phyloP scores from a whole-genome alignment of 2,329 filamentous ascomycete genomes.

The Dactylonectria macrodidyma region DNA sequence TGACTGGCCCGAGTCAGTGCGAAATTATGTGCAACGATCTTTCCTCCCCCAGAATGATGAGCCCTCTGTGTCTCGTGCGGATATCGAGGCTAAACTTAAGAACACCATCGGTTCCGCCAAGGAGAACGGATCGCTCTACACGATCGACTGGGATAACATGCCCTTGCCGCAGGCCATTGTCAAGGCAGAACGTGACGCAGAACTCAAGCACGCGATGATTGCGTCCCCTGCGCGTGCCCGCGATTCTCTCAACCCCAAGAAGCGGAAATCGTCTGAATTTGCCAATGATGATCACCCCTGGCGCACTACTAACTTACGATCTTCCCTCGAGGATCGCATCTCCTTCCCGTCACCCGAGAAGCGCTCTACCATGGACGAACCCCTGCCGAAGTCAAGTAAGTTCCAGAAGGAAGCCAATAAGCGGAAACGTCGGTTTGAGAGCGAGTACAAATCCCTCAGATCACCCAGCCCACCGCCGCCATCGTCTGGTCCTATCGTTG shows the following conservation, averaged over 20 bases:
- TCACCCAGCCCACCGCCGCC: conserved; percentile 72
- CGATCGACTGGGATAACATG: conserved; percentile 86
- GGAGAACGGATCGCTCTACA: conserved; percentile 78
- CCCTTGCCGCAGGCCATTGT: conserved; percentile 90
- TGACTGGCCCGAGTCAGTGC: conserved; percentile 87
- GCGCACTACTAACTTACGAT: conserved; percentile 76
- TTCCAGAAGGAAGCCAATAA: conserved; percentile 92
- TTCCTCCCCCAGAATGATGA: conserved; percentile 83
- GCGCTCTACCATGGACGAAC: conserved; percentile 61
- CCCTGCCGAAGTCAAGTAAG: conserved; percentile 80
- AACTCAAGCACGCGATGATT: conserved; percentile 57
- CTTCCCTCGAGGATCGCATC: conserved; percentile 81
- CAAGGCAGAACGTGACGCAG: conserved; percentile 74
- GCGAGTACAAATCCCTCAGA: conserved; percentile 70
- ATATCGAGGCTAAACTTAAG: conserved; percentile 90
- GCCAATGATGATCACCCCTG: conserved; percentile 76
- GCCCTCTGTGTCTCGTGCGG: conserved; percentile 71
- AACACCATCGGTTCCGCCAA: conserved; percentile 87
- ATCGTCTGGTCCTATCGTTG: conserved; percentile 81
- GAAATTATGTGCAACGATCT: conserved; percentile 89
- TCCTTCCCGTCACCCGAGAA: conserved; percentile 69
- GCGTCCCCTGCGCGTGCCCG: conserved; percentile 42
- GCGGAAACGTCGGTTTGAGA: conserved; percentile 89
- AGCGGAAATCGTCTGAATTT: conserved; percentile 85
- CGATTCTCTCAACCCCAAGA: conserved; percentile 69